These are phyloP conservation scores for Eucalyptus grandis DNA, from an alignment of 345 rosid genomes.

Conservation along the genomic window DNA sequence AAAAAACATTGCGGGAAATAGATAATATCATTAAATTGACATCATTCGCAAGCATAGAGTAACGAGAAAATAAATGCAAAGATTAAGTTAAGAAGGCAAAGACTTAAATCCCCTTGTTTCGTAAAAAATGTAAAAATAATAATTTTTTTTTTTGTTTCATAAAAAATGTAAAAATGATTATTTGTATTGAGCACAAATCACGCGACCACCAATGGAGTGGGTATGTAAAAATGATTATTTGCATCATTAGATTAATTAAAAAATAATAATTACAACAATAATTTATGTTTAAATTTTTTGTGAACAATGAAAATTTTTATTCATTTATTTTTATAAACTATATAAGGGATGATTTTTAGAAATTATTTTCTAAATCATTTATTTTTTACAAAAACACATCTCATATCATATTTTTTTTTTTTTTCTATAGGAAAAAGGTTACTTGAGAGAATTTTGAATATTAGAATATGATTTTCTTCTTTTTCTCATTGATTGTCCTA, in stretches of 20 bases:
- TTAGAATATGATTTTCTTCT: not conserved
- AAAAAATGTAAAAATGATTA: no score
- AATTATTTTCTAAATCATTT: not conserved
- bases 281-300: not conserved
- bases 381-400: not conserved
- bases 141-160: no score
- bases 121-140: not conserved
- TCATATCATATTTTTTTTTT: not conserved
- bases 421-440: not conserved
- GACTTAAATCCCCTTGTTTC: not conserved
- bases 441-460: not conserved
- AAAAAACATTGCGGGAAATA: not conserved
- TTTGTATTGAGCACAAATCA: no score
- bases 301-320: not conserved
- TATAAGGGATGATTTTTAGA: not conserved
- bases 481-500: not conserved
- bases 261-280: not conserved
- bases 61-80: not conserved
- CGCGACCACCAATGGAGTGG: no score
- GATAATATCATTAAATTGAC: not conserved
- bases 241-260: not conserved
- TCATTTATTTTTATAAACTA: accelerated
- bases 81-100: not conserved
- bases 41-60: not conserved
- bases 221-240: not conserved